Evolutionary conservation across 2,329 filamentous ascomycete genomes (phyloP), one percentile per base, ranked within the genome.

Genomic region (Exophiala dermatitidis): DNA sequence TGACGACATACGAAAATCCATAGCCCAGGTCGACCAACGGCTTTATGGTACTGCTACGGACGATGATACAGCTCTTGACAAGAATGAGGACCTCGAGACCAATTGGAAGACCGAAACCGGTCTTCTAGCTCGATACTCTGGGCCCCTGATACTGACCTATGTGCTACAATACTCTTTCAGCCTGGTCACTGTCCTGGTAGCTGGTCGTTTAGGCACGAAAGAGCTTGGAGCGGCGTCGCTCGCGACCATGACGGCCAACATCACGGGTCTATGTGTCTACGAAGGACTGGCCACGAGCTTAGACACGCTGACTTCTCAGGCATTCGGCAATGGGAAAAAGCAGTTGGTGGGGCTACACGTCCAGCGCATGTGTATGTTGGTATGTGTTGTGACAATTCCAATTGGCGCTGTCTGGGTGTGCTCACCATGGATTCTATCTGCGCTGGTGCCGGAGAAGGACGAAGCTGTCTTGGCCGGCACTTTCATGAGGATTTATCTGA

Each of bases 251-350:
- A 85, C 84, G 2, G 81, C 82, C 34, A 85, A 82, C 58, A 86
- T 88, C 60, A 84, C 78, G 19, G 85, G 83, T 57, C 79, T 84
- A 58, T 83, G 83, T 0, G 78, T 84, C n/a, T 82, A 85, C 63
- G 83, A 87, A 64, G 85, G 88, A 26, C 75, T 94, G 6, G 84
- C 87, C 0, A 94, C 88, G 3, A 85, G 83, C 57, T 76, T 95
- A n/a, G 89, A 94, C 69, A 94, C 89, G 0, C 79, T 94, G 1
- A 93, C 88, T 67, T 81, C 88, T 0, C 88, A 95, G 68, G 89
- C 89, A 1, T 94, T 89, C 64, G 89, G 89, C 3, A 89, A 85
- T 1, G 88, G 88, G 0, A 85, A 85, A 65, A 89, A 85, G 64
- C 84, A 88, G 56, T 80, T 94, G 2, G 88, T 95, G 54, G 88